These are phyloP conservation scores for Sarocladium kiliense DNA, from an alignment of 2,329 filamentous ascomycete genomes.

Conservation along the genomic window DNA sequence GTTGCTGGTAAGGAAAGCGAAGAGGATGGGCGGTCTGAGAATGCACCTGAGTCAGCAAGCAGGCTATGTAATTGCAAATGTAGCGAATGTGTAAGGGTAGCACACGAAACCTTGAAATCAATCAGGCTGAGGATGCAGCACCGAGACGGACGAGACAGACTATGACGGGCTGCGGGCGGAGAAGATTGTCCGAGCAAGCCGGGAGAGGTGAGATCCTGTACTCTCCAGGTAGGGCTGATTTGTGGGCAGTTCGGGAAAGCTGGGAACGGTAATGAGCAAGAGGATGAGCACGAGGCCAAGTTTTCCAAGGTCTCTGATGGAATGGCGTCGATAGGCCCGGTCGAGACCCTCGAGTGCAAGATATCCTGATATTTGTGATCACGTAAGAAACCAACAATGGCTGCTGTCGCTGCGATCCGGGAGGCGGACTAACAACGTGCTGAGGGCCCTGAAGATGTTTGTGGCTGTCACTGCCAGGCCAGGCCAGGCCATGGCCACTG, in stretches of 20 bases:
- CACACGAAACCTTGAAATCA: neutral
- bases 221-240: neutral
- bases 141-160: neutral
- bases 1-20: neutral
- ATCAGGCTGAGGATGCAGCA: neutral
- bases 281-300: neutral
- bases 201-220: neutral
- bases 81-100: neutral
- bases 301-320: neutral
- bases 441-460: no score
- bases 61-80: neutral
- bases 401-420: neutral
- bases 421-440: no score
- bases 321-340: neutral
- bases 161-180: slow-evolving; percentile 1
- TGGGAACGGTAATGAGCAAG: neutral
- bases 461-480: neutral
- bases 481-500: neutral
- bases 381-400: neutral
- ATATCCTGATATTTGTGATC: neutral
- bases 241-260: neutral
- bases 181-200: slow-evolving; percentile 1
- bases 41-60: neutral
- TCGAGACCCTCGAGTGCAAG: neutral
- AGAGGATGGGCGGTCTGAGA: neutral